Conservation (phyloP, 495 filamentous ascomycete genomes). For the Podospora tetraspora region DNA sequence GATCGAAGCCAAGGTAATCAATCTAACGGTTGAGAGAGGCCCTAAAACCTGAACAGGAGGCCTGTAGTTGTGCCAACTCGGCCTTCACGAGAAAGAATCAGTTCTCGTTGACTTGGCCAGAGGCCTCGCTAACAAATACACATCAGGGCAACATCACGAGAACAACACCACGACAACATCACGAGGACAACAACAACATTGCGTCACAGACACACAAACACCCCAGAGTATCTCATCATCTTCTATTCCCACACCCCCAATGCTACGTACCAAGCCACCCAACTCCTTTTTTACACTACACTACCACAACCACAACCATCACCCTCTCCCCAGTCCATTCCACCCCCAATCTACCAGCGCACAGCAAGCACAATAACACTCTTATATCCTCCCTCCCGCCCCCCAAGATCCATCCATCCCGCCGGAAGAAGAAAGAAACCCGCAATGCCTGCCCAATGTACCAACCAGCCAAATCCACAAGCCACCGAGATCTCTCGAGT, state of each 20-base stretch:
- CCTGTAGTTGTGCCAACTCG: no score
- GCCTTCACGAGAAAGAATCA: no score
- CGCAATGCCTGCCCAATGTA: neutral
- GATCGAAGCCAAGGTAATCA: no score
- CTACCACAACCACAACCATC: neutral
- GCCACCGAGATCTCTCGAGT: neutral
- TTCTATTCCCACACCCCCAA: neutral
- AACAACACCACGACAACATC: no score
- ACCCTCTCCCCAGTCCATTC: neutral
- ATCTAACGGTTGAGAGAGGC: no score
- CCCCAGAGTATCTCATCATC: neutral
- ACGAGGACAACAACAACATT: neutral
- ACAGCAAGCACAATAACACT: neutral
- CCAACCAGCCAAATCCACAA: neutral
- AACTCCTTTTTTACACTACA: neutral
- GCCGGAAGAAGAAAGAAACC: neutral
- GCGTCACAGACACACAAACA: no score
- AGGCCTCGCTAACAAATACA: no score
- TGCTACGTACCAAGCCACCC: neutral
- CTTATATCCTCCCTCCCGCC: neutral
- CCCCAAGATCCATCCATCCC: neutral
- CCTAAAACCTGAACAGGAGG: no score
- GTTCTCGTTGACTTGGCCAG: no score
- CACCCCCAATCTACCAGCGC: neutral
- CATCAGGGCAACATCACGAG: no score